phyloP scores from a whole-genome alignment of 2,329 filamentous ascomycete species.

The Epichloe sibirici region DNA sequence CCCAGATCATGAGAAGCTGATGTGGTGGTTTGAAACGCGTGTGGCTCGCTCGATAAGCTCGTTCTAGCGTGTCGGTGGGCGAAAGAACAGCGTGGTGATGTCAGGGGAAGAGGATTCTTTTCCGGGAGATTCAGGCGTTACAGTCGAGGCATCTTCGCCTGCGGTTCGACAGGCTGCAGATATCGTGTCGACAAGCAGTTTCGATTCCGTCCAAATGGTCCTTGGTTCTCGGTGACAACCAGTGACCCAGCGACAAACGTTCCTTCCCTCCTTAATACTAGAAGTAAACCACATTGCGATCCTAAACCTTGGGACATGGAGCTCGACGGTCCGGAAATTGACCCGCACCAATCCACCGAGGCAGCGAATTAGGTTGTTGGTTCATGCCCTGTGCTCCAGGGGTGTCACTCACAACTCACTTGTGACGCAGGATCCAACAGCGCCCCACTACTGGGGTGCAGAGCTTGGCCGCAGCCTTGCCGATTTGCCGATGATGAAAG shows the following conservation, averaged over 20 bases:
- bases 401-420: neutral
- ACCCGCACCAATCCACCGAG: slow-evolving; percentile 14
- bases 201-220: no score
- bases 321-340: slow-evolving; percentile 22
- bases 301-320: neutral
- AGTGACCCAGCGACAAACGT: neutral
- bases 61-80: slow-evolving; percentile 4
- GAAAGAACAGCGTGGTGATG: slow-evolving; percentile 5
- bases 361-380: neutral
- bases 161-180: neutral
- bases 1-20: neutral
- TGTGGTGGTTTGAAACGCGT: neutral
- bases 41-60: neutral
- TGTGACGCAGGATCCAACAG: neutral
- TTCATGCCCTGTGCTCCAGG: neutral
- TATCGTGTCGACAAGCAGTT: neutral
- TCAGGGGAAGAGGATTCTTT: neutral
- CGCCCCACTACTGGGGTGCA: neutral
- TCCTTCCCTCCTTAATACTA: neutral
- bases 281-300: neutral
- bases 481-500: slow-evolving; percentile 4
- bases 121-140: neutral
- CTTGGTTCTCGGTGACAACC: neutral
- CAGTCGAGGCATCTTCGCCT: neutral
- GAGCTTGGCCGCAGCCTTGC: slow-evolving; percentile 6